Percentiles rank a stretch among this genome's conserved stretches.
Evolutionary conservation across 805 yeast species (phyloP).

Genomic region (Metschnikowia amazonensis): DNA sequence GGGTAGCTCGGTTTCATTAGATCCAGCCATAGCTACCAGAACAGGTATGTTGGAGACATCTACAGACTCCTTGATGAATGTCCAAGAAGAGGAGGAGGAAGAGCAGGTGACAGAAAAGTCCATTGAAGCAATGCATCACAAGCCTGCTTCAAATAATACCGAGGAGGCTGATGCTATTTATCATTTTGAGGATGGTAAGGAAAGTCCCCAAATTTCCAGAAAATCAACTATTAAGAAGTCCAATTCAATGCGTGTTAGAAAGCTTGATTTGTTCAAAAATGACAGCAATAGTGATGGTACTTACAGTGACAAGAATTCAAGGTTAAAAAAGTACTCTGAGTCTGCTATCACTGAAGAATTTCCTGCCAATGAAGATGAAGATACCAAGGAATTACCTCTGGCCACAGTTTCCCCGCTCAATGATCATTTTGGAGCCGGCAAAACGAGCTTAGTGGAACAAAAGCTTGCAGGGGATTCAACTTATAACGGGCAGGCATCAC

Average conservation of each 20-base stretch:
- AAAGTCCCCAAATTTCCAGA: constrained; percentile 29
- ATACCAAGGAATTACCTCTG: neutral
- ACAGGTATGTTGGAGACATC: constrained; percentile 9
- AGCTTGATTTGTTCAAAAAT: constrained; percentile 32
- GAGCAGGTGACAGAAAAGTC: constrained; percentile 5
- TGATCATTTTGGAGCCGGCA: neutral
- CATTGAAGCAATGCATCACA: neutral
- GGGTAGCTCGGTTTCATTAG: neutral
- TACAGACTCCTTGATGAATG: constrained; percentile 17
- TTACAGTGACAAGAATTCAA: neutral
- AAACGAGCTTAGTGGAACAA: neutral
- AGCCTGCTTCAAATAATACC: neutral
- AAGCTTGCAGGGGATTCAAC: neutral
- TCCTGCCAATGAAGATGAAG: neutral
- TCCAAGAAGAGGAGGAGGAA: constrained; percentile 19
- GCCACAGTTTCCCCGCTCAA: neutral
- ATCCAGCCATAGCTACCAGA: neutral
- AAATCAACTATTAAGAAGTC: constrained; percentile 38
- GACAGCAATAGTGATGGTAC: neutral
- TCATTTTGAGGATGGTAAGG: constrained; percentile 27
- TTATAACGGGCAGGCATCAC: neutral
- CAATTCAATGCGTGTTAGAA: constrained; percentile 40
- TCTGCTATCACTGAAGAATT: neutral
- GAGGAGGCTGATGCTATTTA: constrained; percentile 27
- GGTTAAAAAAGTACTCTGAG: neutral